A percentile compares a stretch with the other conserved stretches of the same genome.
Evolutionary conservation across 495 filamentous ascomycete species (phyloP).

Genomic region (Podospora anserina): DNA sequence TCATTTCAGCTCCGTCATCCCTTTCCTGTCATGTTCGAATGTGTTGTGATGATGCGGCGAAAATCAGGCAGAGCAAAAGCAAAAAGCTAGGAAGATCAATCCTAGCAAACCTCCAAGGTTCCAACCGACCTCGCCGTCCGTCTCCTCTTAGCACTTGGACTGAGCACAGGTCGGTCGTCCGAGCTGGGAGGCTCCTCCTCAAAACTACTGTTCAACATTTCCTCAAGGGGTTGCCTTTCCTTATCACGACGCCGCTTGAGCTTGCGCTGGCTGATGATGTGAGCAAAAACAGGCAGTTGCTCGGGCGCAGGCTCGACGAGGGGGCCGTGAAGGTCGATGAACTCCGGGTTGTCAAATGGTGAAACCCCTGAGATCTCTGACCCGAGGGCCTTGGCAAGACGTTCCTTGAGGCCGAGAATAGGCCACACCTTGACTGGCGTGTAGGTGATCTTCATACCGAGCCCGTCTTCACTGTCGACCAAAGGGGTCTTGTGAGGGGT

Average conservation of each 20-base stretch:
- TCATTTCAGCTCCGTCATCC: background rate
- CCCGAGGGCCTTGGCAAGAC: conserved; percentile 45
- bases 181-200: conserved; percentile 32
- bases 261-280: background rate
- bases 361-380: conserved; percentile 38
- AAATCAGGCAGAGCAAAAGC: background rate
- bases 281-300: background rate
- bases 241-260: conserved; percentile 27
- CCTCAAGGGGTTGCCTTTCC: conserved; percentile 26
- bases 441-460: conserved; percentile 36
- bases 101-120: conserved; percentile 32
- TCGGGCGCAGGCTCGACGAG: conserved; percentile 21
- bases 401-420: conserved; percentile 47
- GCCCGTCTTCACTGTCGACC: background rate
- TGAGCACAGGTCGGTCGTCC: conserved; percentile 28
- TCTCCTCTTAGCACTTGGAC: conserved; percentile 36
- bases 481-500: conserved; percentile 32
- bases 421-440: conserved; percentile 45
- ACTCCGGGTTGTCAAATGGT: conserved; percentile 26
- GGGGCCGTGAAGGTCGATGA: conserved; percentile 38
- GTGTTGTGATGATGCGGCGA: background rate
- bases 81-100: background rate
- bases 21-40: background rate
- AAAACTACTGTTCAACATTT: conserved; percentile 35
- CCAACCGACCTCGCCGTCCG: conserved; percentile 24